Conservation (phyloP, 345 rosid species). For the Arabis alpina region DNA sequence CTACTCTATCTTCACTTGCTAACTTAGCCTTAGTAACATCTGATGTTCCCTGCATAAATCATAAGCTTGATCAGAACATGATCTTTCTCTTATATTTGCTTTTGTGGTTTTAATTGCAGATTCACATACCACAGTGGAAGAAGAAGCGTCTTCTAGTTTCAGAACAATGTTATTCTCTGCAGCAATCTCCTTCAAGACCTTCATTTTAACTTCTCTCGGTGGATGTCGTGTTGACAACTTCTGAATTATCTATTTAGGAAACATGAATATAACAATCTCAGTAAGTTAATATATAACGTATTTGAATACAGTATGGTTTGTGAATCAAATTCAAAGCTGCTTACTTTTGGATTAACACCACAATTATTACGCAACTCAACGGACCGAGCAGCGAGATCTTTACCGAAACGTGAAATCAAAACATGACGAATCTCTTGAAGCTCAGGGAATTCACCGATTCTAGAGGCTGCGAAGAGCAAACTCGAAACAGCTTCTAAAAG, state of each 20-base stretch:
- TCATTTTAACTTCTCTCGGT: slow-evolving; percentile 59
- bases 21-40: slow-evolving; percentile 28
- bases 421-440: slow-evolving; percentile 75
- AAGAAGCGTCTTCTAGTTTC: slow-evolving; percentile 51
- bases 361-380: slow-evolving; percentile 77
- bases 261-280: neutral
- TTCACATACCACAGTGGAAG: slow-evolving; percentile 51
- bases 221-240: slow-evolving; percentile 53
- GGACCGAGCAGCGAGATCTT: slow-evolving; percentile 74
- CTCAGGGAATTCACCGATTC: slow-evolving; percentile 94
- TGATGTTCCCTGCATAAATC: slow-evolving; percentile 47
- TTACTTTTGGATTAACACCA: slow-evolving; percentile 69
- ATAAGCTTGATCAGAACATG: slow-evolving; percentile 15
- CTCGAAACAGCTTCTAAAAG: slow-evolving; percentile 73
- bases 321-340: slow-evolving; percentile 14
- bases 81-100: neutral
- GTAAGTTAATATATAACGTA: slow-evolving; percentile 22
- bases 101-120: slow-evolving; percentile 24
- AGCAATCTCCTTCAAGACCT: slow-evolving; percentile 72
- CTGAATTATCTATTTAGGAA: slow-evolving; percentile 42
- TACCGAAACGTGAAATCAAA: slow-evolving; percentile 71
- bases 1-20: slow-evolving; percentile 24
- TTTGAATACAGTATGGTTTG: slow-evolving; percentile 20
- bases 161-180: slow-evolving; percentile 59
- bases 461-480: slow-evolving; percentile 72